Base-by-base conservation (phyloP, 495 filamentous ascomycete species). In the Talaromyces nanjingensis region DNA sequence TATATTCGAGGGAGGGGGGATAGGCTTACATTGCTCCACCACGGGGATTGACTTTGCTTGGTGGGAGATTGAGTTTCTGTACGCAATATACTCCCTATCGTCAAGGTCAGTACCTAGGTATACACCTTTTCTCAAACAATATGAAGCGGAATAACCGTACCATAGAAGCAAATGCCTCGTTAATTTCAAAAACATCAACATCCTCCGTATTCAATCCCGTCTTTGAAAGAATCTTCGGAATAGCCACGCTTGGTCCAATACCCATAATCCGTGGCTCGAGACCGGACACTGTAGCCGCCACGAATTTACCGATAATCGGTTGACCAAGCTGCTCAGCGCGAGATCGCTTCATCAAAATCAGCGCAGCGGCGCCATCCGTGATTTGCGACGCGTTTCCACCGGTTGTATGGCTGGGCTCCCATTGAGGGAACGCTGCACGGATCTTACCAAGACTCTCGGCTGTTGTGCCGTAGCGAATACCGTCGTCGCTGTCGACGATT, bases 121-220 rank as follows among this genome's bases (percentile, higher is more conserved):
- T 24, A 37, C 31, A 11, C 2, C 1, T 33, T 33, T 37, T 12
- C 6, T 31, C 9, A 24, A 24, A 24, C 22, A 3, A 37, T 37
- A 37, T 2, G 29, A 3, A 27, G 14, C 6, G 52, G 6, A 9
- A 2, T 6, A 8, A 60, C 59, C 67, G 27, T 65, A 91, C 93
- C 93, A 98, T 98, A 37, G 88, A 91, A 16, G 93, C 92, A 69
- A 98, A 98, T 1, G 93, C 93, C 83, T 98, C 93, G 74, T 98
- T 98, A 69, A 98, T 77, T 80, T 98, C 93, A 67, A 97, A 84
- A 45, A 98, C 80, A 70, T 98, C 93, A 68, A 92, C 80, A 57
- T 98, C 93, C 63, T 89, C 81, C 45, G 91, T 78, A n/a, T 77
- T 83, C 71, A 98, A 71, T 67, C 84, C 83, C 79, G 87, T 87